phyloP scores from a whole-genome alignment of 768 basidiomycete genomes.

The Macrocybe gigantea region DNA sequence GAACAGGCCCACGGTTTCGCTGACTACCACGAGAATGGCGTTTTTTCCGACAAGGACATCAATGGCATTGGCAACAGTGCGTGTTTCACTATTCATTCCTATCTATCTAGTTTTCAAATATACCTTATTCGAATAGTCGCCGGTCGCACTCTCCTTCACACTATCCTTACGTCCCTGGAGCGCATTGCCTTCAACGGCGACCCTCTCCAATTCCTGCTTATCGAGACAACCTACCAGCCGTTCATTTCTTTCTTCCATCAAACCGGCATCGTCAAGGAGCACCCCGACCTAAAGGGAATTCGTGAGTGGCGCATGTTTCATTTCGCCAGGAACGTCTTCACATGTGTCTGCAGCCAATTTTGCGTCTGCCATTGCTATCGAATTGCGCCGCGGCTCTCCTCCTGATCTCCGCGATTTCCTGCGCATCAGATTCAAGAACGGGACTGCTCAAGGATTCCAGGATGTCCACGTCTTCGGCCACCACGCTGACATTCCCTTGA shows the following conservation, averaged over 20 bases:
- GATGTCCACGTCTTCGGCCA: conserved; percentile 73
- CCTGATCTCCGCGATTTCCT: conserved; percentile 78
- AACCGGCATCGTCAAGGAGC: conserved; percentile 51
- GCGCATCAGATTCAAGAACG: conserved; percentile 84
- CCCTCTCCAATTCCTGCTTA: conserved; percentile 71
- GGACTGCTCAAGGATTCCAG: conserved; percentile 56
- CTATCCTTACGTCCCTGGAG: conserved; percentile 65
- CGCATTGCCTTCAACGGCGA: conserved; percentile 76
- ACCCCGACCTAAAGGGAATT: conserved; percentile 57
- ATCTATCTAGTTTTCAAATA: neutral
- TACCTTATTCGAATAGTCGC: conserved; percentile 47
- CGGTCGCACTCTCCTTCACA: conserved; percentile 71
- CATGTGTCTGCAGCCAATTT: conserved; percentile 51
- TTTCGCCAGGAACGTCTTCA: neutral
- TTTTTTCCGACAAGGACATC: conserved; percentile 62
- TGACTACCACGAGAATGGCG: conserved; percentile 71
- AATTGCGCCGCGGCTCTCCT: conserved; percentile 69
- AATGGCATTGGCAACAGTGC: conserved; percentile 73
- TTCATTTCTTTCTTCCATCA: conserved; percentile 87
- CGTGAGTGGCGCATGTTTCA: conserved; percentile 39
- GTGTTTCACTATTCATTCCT: conserved; percentile 19
- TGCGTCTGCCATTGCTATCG: conserved; percentile 69
- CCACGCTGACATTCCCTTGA: conserved; percentile 71
- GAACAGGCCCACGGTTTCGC: conserved; percentile 73
- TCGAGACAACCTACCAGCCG: conserved; percentile 84